phyloP scores from a whole-genome alignment of 345 rosid species.

The Anastatica hierochuntica region DNA sequence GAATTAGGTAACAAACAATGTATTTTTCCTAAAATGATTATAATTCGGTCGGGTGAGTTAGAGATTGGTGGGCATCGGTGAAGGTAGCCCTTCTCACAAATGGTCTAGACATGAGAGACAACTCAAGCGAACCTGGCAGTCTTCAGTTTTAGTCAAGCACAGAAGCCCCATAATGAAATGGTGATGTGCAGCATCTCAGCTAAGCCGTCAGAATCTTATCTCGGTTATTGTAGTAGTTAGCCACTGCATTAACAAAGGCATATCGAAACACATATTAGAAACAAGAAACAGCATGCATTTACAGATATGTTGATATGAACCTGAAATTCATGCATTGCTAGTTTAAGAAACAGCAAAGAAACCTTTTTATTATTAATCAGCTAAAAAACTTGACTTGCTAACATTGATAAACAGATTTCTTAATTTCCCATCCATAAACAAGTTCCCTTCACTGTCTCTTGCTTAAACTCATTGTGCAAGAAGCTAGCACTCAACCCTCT shows the following conservation, averaged over 20 bases:
- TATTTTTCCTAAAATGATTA: too few species aligned
- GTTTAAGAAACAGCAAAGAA: conserved; percentile 1
- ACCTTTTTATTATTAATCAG: neutral
- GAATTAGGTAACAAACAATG: conserved; percentile 31
- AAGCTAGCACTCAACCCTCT: too few species aligned
- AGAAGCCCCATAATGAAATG: conserved; percentile 8
- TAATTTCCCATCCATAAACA: neutral
- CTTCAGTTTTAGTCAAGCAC: conserved; percentile 70
- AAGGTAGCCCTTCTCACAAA: conserved; percentile 31
- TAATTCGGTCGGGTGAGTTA: too few species aligned
- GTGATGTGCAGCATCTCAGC: too few species aligned
- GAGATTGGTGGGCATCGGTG: conserved; percentile 39
- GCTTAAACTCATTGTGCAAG: too few species aligned
- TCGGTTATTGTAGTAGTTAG: conserved; percentile 36
- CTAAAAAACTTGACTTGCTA: neutral
- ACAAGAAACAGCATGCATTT: neutral
- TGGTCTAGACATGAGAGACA: conserved; percentile 40
- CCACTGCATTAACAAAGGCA: conserved; percentile 40
- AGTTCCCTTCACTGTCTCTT: neutral
- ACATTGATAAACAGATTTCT: neutral
- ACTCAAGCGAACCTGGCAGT: conserved; percentile 39
- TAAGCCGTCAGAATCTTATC: neutral
- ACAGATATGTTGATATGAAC: neutral
- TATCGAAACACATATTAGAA: conserved; percentile 10
- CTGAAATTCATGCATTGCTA: neutral